Percentiles rank a stretch among this genome's conserved stretches.
phyloP scores from a whole-genome alignment of 768 basidiomycete genomes.

The Mycena pura region DNA sequence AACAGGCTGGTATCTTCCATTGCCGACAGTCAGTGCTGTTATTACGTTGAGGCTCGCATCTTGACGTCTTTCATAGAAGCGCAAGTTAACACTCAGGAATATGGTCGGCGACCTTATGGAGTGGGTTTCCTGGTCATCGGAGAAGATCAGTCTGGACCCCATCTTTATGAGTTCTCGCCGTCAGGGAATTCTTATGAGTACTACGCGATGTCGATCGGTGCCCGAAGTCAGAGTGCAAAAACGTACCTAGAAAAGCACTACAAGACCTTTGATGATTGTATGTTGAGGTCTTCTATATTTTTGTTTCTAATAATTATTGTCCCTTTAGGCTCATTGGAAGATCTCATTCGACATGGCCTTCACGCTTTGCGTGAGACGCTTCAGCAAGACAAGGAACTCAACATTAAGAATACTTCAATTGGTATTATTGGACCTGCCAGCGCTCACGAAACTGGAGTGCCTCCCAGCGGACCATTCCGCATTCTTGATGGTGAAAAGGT shows the following conservation, averaged over 20 bases:
- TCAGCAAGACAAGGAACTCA: constrained; percentile 98
- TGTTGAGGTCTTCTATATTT: constrained; percentile 38
- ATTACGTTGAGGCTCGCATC: not conserved
- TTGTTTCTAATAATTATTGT: not conserved
- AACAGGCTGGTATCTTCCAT: constrained; percentile 92
- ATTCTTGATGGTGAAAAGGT: constrained; percentile 87
- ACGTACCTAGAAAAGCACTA: constrained; percentile 97
- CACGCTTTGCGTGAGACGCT: constrained; percentile 96
- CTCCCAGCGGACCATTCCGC: constrained; percentile 72
- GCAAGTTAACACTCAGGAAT: constrained; percentile 98
- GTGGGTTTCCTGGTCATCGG: constrained; percentile 99
- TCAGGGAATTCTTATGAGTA: constrained; percentile 98
- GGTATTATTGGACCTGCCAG: constrained; percentile 86
- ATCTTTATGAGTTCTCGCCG: constrained; percentile 98
- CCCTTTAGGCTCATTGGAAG: constrained; percentile 70
- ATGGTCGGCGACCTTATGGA: constrained; percentile 96
- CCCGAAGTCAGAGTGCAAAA: constrained; percentile 97
- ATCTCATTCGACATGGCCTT: constrained; percentile 91
- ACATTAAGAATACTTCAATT: constrained; percentile 90
- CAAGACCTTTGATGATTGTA: constrained; percentile 85
- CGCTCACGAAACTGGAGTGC: constrained; percentile 57
- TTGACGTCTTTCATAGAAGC: constrained; percentile 67
- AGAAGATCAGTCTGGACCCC: constrained; percentile 94
- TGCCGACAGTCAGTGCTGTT: constrained; percentile 81
- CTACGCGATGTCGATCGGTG: constrained; percentile 98